These are phyloP conservation scores for Onygenales sp. DNA, from an alignment of 2,329 filamentous ascomycete genomes.

Conservation along the genomic window DNA sequence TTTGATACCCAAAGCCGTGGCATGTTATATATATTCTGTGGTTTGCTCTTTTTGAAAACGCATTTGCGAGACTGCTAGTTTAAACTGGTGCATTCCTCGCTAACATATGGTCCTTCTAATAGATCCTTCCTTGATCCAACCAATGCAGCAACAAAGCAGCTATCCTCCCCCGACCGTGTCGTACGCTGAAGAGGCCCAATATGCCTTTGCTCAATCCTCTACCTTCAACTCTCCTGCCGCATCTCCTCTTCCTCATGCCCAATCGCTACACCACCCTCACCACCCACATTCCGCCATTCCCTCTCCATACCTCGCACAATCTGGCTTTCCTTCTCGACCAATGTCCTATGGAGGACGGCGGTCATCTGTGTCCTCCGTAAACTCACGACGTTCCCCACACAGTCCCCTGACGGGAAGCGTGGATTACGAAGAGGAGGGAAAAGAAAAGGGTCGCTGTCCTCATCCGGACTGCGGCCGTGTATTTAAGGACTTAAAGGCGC, in stretches of 20 bases:
- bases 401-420: slow-evolving; percentile 52
- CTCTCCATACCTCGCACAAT: slow-evolving; percentile 57
- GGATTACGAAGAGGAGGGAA: slow-evolving; percentile 52
- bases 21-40: no score
- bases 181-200: slow-evolving; percentile 25
- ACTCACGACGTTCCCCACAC: slow-evolving; percentile 53
- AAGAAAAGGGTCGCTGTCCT: slow-evolving; percentile 63
- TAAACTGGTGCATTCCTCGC: background rate
- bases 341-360: slow-evolving; percentile 43
- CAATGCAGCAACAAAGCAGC: slow-evolving; percentile 27
- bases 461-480: slow-evolving; percentile 74
- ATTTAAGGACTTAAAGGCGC: slow-evolving; percentile 87
- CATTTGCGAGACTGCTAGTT: no score
- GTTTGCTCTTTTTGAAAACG: background rate
- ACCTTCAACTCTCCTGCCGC: slow-evolving; percentile 24
- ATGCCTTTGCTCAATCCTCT: slow-evolving; percentile 17
- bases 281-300: slow-evolving; percentile 21
- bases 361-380: slow-evolving; percentile 61
- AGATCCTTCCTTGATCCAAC: slow-evolving; percentile 53
- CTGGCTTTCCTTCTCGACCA: slow-evolving; percentile 46
- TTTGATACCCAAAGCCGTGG: background rate
- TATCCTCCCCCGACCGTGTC: slow-evolving; percentile 23
- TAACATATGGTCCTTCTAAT: slow-evolving; percentile 3
- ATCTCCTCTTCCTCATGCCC: slow-evolving; percentile 12
- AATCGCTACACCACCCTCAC: slow-evolving; percentile 18